Evolutionary conservation across 345 rosid species (phyloP), one percentile per base, ranked within the genome.

Genomic region (Acer negundo): DNA sequence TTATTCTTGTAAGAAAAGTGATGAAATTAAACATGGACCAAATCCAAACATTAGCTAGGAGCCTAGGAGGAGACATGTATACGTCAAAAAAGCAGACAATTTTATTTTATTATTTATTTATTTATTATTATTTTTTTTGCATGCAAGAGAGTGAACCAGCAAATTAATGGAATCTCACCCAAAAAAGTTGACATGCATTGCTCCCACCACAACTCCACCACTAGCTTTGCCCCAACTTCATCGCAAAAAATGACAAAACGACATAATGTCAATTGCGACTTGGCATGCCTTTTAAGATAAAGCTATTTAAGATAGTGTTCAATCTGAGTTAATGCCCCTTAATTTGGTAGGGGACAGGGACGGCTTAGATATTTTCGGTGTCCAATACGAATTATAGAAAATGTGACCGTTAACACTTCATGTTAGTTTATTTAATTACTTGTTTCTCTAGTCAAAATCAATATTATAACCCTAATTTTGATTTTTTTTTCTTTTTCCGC

Each of bases 331-430:
- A 13, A 49, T 53, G 58, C 58, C 58, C 16, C 58, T 16, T 49
- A 35, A 35, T 35, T 35, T 35, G 38, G 35, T 31, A 31, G 35
- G 35, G 35, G 6, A 3, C 6, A 0, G 35, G 3, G 35, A 31
- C 35, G 35, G 35, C 0, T 5, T 0, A 3, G 0, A 4, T 4
- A 35, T 2, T 35, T 35, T 35, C 0, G 0, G 4, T 0, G 4
- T 31, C 6, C 38, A 5, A 35, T 0, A 2, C 6, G 6, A 31
- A 31, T 0, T 31, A 31, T 31, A 31, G 0, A 3, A 31, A 31
- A 31, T 31, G 6, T 3, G 38, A 3, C 38, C 6, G 38, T 31
- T 6, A 31, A 31, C 38, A 3, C 6, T 31, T 31, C 38, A 4
- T 31, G 0, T 31, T 0, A 3, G 6, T 46, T 10, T 46, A 46